phyloP scores from a whole-genome alignment of 768 basidiomycete species.

The Scleroderma citrinum region DNA sequence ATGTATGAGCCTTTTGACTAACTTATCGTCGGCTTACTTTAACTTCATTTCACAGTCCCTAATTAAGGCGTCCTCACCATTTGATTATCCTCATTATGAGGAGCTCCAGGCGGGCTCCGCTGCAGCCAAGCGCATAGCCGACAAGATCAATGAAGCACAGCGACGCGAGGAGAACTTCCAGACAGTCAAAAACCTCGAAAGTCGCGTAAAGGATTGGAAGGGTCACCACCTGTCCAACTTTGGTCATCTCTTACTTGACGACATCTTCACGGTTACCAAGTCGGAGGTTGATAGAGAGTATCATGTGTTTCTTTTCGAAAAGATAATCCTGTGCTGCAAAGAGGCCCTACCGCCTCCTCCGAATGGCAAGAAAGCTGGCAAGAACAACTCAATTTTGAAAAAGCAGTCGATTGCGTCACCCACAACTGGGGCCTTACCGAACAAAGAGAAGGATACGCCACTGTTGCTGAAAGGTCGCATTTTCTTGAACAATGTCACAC shows the following conservation, averaged over 20 bases:
- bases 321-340: slow-evolving; percentile 98
- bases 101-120: slow-evolving; percentile 82
- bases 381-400: slow-evolving; percentile 86
- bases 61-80: slow-evolving; percentile 60
- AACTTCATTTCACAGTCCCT: slow-evolving; percentile 46
- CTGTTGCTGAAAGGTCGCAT: slow-evolving; percentile 93
- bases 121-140: slow-evolving; percentile 88
- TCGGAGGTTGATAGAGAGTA: slow-evolving; percentile 96
- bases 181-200: slow-evolving; percentile 80
- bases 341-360: slow-evolving; percentile 61
- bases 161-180: slow-evolving; percentile 86
- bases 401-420: slow-evolving; percentile 59
- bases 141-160: slow-evolving; percentile 93
- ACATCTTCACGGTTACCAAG: slow-evolving; percentile 94
- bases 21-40: slow-evolving; percentile 9
- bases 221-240: slow-evolving; percentile 94
- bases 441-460: slow-evolving; percentile 71
- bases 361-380: slow-evolving; percentile 63
- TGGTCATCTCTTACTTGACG: slow-evolving; percentile 90
- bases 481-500: slow-evolving; percentile 92
- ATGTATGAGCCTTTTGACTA: slow-evolving; percentile 46
- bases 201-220: slow-evolving; percentile 97
- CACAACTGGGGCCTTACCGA: slow-evolving; percentile 43
- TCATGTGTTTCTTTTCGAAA: slow-evolving; percentile 97
- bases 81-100: slow-evolving; percentile 63